Percentiles rank a stretch among this genome's conserved stretches.
Evolutionary conservation across 2,329 filamentous ascomycete genomes (phyloP).

Genomic region (Trichoderma oligosporum): DNA sequence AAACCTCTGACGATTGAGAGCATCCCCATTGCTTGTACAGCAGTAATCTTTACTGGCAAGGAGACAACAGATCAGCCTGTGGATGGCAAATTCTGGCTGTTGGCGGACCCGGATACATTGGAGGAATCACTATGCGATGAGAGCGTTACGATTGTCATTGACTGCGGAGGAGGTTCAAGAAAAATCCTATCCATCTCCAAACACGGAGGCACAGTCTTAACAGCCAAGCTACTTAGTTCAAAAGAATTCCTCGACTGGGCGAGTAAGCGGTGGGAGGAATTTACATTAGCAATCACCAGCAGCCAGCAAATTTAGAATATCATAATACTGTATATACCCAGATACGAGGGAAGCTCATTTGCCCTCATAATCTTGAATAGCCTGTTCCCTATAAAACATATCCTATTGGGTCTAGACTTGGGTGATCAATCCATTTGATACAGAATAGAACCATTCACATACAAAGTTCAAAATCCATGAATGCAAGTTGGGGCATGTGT

Average conservation of each 20-base stretch:
- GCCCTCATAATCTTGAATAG: background rate
- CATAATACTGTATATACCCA: slow-evolving; percentile 27
- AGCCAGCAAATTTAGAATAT: slow-evolving; percentile 3
- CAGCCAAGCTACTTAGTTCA: slow-evolving; percentile 62
- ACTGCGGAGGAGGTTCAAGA: slow-evolving; percentile 50
- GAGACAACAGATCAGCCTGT: slow-evolving; percentile 43
- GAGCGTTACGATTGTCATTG: slow-evolving; percentile 77
- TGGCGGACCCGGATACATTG: slow-evolving; percentile 84
- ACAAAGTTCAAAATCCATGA: background rate
- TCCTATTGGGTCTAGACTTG: too few relatives aligned
- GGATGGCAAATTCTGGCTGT: slow-evolving; percentile 62
- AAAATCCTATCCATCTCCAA: slow-evolving; percentile 74
- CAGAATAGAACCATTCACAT: background rate
- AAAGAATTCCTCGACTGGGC: slow-evolving; percentile 46
- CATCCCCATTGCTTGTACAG: slow-evolving; percentile 72
- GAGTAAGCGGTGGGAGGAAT: slow-evolving; percentile 35
- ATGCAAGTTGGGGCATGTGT: slow-evolving; percentile 51
- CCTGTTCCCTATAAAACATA: background rate
- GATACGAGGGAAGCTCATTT: background rate
- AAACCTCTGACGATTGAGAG: slow-evolving; percentile 57
- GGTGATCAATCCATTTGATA: too few relatives aligned
- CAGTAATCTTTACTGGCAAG: slow-evolving; percentile 70
- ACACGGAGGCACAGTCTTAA: slow-evolving; percentile 70
- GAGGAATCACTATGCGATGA: slow-evolving; percentile 86
- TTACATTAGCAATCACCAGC: slow-evolving; percentile 32